Base-by-base conservation (phyloP, 2,329 filamentous ascomycete genomes). In the Sclerotinia sclerotiorum region DNA sequence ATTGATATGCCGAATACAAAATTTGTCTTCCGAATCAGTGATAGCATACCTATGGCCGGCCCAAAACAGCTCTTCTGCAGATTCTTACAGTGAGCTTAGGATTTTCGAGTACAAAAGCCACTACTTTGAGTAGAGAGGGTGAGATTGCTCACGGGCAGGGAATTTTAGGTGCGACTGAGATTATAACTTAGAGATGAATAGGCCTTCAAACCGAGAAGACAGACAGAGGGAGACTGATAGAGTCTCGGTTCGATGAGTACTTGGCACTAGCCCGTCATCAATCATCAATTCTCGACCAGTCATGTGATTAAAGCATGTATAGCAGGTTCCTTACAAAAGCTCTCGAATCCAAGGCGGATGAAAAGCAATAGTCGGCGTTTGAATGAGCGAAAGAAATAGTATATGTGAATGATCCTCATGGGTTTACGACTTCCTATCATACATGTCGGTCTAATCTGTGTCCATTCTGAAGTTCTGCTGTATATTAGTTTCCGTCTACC, bases 1-100 rank as follows among this genome's bases (percentile, higher is more conserved):
- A 4, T 27, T 21, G 19, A 24, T 24, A n/a, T 11, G 21, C 8
- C 1, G 7, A n/a, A 15, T 7, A 11, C 13, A 6, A 7, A 11
- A 8, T 4, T 5, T 11, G 5, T 13, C 1, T 8, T 3, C 19
- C 2, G 13, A 6, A 13, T 24, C 0, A 27, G 32, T 11, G 32
- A 39, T 0, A 51, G 10, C 1, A 2, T 51, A 4, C 24, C 11
- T 51, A 5, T 17, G 7, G 24, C n/a, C 2, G 3, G 10, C 4
- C 3, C 11, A 10, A 5, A 49, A 24, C 2, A 24, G 3, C 3
- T 1, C 2, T 51, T 7, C 21, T 13, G 5, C 11, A 6, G 13
- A 35, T 13, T 24, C 3, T 39, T 27, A 11, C 6, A 3, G 19
- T n/a, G 19, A 7, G 5, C n/a, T n/a, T 19, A 39, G 24, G 1